Evolutionary conservation across 1,284 basidiomycete species (phyloP), one percentile per base, ranked within the genome.

Genomic region (Ganoderma meredithae): DNA sequence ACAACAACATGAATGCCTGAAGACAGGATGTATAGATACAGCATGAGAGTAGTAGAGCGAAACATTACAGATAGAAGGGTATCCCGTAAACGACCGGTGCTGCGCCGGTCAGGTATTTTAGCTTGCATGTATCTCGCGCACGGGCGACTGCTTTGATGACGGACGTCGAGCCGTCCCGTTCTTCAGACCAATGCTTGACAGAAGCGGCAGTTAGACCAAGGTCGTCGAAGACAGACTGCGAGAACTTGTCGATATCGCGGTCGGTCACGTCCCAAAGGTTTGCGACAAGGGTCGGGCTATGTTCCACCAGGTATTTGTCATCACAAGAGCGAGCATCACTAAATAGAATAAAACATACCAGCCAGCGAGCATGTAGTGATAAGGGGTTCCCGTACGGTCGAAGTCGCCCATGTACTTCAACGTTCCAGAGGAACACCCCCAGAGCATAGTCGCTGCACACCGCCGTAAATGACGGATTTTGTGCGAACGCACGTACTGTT

Each of bases 201-300:
- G 78, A 77, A 19, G 79, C 80, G 0, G 81, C 78, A 0, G 82
- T 86, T 60, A 98, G 82, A 3, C 84, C 83, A 9, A 98, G 81
- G 69, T 89, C 87, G 71, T 92, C 90, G 75, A 98, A 92, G 8
- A 98, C 95, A 0, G 89, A 84, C 72, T 93, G 90, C 8, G 96
- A 93, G 70, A 98, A 90, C 72, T 94, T 93, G 82, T 99, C 97
- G 72, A 99, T 96, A 78, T 99, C 97, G 61, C 93, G 89, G 82
- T 99, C 97, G 0, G 98, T 99, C 31, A 99, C 97, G 78, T 99
- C 97, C 97, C 98, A 99, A 19, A 99, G 82, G 77, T 97, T 98
- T 0, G 94, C 98, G 15, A 98, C 90, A 59, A 99, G 85, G 1
- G 95, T 93, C 6, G 98, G 97, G 72, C 96, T 97, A 74, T 17